Base-by-base conservation (phyloP, 163 green algal genomes). In the Chloromonas sp. region DNA sequence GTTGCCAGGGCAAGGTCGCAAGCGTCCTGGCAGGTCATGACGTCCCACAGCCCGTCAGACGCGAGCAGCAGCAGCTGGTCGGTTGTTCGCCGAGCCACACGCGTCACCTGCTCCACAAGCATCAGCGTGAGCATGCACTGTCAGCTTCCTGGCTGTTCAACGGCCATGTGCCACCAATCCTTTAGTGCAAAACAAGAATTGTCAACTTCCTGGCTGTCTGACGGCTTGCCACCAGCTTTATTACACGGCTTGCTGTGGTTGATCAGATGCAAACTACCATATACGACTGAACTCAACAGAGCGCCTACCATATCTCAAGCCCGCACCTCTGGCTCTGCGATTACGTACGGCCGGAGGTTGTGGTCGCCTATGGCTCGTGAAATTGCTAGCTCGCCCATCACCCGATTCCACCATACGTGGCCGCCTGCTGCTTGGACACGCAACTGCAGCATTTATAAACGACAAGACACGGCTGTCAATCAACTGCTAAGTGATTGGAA, bases 1-100 rank as follows among this genome's bases (percentile, higher is more conserved):
- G 74, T n/a, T 3, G 82, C 81, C 76, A 87, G 71, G 0, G 86
- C 86, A 60, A 84, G 60, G 2, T 62, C 66, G 14, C 84, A 80
- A 11, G 84, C 86, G 62, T 89, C 86, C 76, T 94, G 81, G 71
- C 92, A 91, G 0, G 87, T 92, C 66, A 98, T 58, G 15, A 93
- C 89, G 81, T 98, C 96, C 94, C 95, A 98, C 66, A 98, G 83
- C 0, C 96, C 96, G 83, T 98, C 96, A 58, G 88, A 95, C 61
- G 94, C 96, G 66, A 97, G 83, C 13, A 98, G 81, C 0, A 97
- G 59, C 84, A 96, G 95, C 76, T 92, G 85, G 84, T 98, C 95
- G 0, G 89, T 86, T 14, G 62, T 57, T 14, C 81, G 81, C 14
- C 86, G 86, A 74, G 3, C 15, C 81, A 83, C 61, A 57, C 80